Percentiles rank a stretch among this genome's conserved stretches.
Conservation (phyloP, 257 asterid species). For the Euphrasia confusa region DNA sequence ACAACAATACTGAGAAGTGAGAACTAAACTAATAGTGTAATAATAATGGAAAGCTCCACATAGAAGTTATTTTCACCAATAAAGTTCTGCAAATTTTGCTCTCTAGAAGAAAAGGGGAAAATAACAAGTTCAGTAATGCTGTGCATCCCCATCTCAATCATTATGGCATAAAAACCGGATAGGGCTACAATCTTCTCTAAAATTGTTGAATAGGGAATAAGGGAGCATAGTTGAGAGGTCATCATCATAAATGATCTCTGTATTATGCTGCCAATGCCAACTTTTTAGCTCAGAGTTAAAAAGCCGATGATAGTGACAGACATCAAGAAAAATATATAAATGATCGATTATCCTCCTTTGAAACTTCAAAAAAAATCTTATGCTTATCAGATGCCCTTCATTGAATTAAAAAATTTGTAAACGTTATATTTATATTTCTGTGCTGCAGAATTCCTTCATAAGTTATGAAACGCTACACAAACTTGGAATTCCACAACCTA, state of each 20-base stretch:
- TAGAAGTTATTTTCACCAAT: no score
- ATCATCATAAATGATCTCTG: neutral
- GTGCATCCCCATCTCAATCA: no score
- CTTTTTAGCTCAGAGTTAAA: neutral
- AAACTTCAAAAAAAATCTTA: slow-evolving; percentile 14
- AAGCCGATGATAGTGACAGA: neutral
- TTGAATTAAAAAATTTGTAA: slow-evolving; percentile 7
- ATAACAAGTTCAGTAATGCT: no score
- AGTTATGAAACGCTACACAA: slow-evolving; percentile 74
- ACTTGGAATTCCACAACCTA: slow-evolving; percentile 92
- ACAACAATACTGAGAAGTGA: no score
- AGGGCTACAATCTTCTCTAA: neutral
- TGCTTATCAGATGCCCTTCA: slow-evolving; percentile 10
- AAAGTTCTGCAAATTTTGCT: no score
- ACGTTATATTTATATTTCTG: slow-evolving; percentile 21
- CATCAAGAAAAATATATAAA: neutral
- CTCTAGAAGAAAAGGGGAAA: no score
- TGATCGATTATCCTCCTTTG: slow-evolving; percentile 9
- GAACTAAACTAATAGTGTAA: neutral
- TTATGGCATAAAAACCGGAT: no score
- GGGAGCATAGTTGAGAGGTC: neutral
- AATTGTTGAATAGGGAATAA: neutral
- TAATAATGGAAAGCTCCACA: no score
- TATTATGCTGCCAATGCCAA: neutral
- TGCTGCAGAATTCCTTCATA: slow-evolving; percentile 71